Conservation (phyloP, 208 protist species). For the Endotrypanum monterogeii region DNA sequence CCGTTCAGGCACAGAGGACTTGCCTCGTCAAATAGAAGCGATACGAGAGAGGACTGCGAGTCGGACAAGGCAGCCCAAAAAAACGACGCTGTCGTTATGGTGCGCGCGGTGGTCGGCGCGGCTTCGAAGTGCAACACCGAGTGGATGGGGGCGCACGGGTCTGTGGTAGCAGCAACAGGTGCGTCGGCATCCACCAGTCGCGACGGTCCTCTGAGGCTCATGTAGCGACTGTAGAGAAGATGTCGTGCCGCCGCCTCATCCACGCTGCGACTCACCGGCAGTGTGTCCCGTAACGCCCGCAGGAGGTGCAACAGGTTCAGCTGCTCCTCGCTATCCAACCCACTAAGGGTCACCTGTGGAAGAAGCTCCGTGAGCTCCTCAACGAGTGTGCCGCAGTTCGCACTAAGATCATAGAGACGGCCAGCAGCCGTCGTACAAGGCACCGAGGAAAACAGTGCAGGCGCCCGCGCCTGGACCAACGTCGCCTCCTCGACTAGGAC, state of each 20-base stretch:
- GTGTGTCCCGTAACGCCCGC: constrained; percentile 52
- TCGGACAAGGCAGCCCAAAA: constrained; percentile 75
- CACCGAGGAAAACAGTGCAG: neutral
- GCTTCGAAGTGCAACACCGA: constrained; percentile 49
- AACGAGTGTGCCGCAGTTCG: constrained; percentile 37
- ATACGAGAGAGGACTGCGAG: constrained; percentile 50
- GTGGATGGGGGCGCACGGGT: constrained; percentile 26
- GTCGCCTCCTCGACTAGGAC: constrained; percentile 4
- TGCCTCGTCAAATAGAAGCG: constrained; percentile 42
- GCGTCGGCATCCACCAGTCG: constrained; percentile 28
- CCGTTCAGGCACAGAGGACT: constrained; percentile 20
- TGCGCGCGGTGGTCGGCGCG: constrained; percentile 48
- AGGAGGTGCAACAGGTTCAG: constrained; percentile 77
- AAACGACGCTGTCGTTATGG: constrained; percentile 40
- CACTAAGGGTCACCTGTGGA: constrained; percentile 49
- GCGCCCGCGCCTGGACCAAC: neutral
- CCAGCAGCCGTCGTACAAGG: neutral
- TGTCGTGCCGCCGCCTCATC: constrained; percentile 78
- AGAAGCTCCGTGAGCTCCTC: constrained; percentile 51
- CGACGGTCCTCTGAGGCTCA: constrained; percentile 57
- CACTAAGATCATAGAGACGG: constrained; percentile 30
- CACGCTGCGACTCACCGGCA: constrained; percentile 49
- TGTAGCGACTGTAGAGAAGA: constrained; percentile 70
- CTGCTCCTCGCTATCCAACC: constrained; percentile 58
- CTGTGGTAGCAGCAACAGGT: constrained; percentile 6